phyloP scores from a whole-genome alignment of 768 basidiomycete species.

The Boletus sp. region DNA sequence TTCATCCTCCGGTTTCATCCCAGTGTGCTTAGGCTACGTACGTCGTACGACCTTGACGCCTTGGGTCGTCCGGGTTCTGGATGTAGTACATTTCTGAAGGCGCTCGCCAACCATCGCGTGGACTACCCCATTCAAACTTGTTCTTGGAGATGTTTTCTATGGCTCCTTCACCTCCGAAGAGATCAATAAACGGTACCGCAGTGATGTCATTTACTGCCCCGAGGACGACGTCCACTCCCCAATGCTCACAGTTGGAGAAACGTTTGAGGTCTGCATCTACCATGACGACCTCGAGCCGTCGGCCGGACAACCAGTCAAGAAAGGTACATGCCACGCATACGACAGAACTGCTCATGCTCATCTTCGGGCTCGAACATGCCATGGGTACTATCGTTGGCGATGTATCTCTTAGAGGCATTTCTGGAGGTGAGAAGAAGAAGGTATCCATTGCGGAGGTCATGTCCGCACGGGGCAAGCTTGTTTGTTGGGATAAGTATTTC shows the following conservation, averaged over 20 bases:
- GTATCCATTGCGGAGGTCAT: slow-evolving; percentile 78
- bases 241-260: slow-evolving; percentile 45
- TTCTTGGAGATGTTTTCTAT: slow-evolving; percentile 44
- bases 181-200: slow-evolving; percentile 46
- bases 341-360: slow-evolving; percentile 54
- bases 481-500: slow-evolving; percentile 74
- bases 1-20: slow-evolving; percentile 9
- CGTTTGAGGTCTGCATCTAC: slow-evolving; percentile 52
- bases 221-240: slow-evolving; percentile 16
- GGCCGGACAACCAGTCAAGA: slow-evolving; percentile 19
- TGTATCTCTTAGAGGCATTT: slow-evolving; percentile 70
- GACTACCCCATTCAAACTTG: slow-evolving; percentile 39
- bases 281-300: slow-evolving; percentile 42
- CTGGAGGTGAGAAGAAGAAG: slow-evolving; percentile 78
- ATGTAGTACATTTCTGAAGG: slow-evolving; percentile 51
- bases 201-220: slow-evolving; percentile 46
- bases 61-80: slow-evolving; percentile 79
- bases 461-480: slow-evolving; percentile 58
- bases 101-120: slow-evolving; percentile 44
- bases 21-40: too few relatives aligned
- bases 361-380: slow-evolving; percentile 76
- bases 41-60: not conserved
- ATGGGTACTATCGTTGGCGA: slow-evolving; percentile 76
- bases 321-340: slow-evolving; percentile 25
- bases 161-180: slow-evolving; percentile 45